Evolutionary conservation across 2,329 filamentous ascomycete species (phyloP), one percentile per base, ranked within the genome.

Genomic region (Paraphaeosphaeria minitans): DNA sequence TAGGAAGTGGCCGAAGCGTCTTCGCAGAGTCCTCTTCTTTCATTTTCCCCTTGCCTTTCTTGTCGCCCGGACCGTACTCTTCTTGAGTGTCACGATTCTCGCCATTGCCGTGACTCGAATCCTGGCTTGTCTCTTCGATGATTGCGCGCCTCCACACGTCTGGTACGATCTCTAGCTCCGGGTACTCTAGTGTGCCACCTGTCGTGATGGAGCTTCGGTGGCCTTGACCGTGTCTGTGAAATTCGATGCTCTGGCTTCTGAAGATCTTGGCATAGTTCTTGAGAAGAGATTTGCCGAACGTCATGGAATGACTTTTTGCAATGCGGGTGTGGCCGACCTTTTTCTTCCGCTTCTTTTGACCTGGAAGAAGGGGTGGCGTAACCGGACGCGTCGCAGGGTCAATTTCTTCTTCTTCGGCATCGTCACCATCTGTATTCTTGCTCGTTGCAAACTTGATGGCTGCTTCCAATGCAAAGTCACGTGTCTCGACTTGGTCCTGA

Each of bases 241-340:
- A 79, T 57, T 71, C 78, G 29, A 64, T 70, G 65, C 65, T 80
- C 41, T 77, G 75, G 46, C 70, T 73, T 52, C 73, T 74, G 65
- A 82, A 80, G 7, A 82, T 68, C 21, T 72, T 77, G 2, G 74
- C 70, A 59, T 82, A 83, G 55, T 82, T 81, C 46, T 76, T 78
- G 29, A 79, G 59, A 22, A 82, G 73, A 1, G 62, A 68, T 16
- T 74, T 75, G 6, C 76, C 73, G 56, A 81, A 78, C 0, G 73
- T 79, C 69, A 79, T 75, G 1, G 78, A 79, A 29, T 72, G 71
- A 49, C 75, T 78, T 78, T 89, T 91, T 22, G 91, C 83, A 41
- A 87, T 87, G 64, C 92, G 87, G 56, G 84, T 82, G 60, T 87
- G 88, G 48, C 85, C 85, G 24, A 82, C 79, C 72, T 89, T 89